Evolutionary conservation across 1,284 basidiomycete genomes (phyloP), one percentile per base, ranked within the genome.

Genomic region (Coniferiporia weirii): DNA sequence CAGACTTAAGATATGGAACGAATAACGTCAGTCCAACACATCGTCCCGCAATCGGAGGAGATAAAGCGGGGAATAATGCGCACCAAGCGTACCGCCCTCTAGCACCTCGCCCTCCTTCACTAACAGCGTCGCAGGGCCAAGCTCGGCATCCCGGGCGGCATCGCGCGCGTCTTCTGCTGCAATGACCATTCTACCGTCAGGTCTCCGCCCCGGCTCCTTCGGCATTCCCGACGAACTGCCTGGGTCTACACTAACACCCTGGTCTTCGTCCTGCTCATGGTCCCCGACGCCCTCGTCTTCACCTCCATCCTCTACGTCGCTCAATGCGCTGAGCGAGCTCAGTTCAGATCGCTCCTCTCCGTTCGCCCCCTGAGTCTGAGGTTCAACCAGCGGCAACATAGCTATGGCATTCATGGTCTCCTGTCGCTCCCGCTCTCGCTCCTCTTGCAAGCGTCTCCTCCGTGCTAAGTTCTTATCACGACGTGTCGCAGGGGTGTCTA

Each of bases 401-500:
- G 58, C 35, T 17, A 40, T 53, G 10, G 63, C 61, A 19, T 59
- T 56, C 4, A 53, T 58, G 4, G 46, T 20, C 7, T 27, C 49
- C 36, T 40, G 27, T 19, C 36, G 49, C 40, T 60, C 60, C n/a
- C 38, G 53, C 17, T 43, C 64, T 47, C 44, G 60, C 61, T 47
- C 67, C 76, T 64, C 79, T 77, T 10, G 74, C 78, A 67, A 76
- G 80, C 75, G 76, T 9, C 73, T 78, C 67, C 76, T 81, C 60
- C 73, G 73, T 34, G 76, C 76, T 57, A 72, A 67, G 27, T 75
- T 74, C 68, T 84, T 87, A 67, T 80, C 76, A 55, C 79, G 76
- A 3, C 87, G 80, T 38, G 77, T 84, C 4, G 78, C 78, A 38
- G 87, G 87, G 0, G 86, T 84, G 65, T 89, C 87, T 19, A 89